Evolutionary conservation across 1,139 yeast species (phyloP).

Genomic region (Hyphopichia burtonii): DNA sequence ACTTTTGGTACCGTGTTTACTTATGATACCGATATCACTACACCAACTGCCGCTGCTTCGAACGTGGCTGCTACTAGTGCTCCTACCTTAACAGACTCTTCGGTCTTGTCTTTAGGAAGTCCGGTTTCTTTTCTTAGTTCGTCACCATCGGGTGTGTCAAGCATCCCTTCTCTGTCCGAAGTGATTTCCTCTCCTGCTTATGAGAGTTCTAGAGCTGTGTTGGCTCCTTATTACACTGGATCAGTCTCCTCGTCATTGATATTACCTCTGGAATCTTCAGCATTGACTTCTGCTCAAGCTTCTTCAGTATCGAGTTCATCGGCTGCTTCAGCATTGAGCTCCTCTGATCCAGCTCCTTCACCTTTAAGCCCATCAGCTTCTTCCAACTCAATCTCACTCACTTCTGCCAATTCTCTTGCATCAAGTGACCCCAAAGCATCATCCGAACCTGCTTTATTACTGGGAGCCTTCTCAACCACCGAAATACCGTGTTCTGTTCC

Average conservation of each 20-base stretch:
- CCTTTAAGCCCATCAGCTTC: too few relatives aligned
- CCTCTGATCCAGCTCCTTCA: background rate
- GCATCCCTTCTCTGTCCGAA: conserved; percentile 3
- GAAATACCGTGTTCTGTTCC: conserved; percentile 16
- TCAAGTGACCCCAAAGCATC: too few relatives aligned
- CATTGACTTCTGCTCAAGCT: background rate
- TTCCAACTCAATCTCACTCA: too few relatives aligned
- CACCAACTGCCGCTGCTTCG: conserved; percentile 4
- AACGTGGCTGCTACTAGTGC: too few relatives aligned
- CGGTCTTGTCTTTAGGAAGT: too few relatives aligned
- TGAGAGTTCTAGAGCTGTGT: background rate
- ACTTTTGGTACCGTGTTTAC: conserved; percentile 24
- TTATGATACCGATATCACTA: conserved; percentile 7
- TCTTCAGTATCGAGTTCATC: too few relatives aligned
- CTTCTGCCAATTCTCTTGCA: too few relatives aligned
- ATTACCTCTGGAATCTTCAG: too few relatives aligned
- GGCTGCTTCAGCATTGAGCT: too few relatives aligned
- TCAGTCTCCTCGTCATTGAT: background rate
- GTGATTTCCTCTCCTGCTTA: background rate
- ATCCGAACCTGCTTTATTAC: too few relatives aligned
- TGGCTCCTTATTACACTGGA: background rate
- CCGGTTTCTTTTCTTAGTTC: background rate
- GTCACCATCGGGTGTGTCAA: background rate
- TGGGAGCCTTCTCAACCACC: too few relatives aligned
- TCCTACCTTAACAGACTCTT: too few relatives aligned